phyloP scores from a whole-genome alignment of 2,329 filamentous ascomycete genomes.

The Raffaelea ambrosiae region DNA sequence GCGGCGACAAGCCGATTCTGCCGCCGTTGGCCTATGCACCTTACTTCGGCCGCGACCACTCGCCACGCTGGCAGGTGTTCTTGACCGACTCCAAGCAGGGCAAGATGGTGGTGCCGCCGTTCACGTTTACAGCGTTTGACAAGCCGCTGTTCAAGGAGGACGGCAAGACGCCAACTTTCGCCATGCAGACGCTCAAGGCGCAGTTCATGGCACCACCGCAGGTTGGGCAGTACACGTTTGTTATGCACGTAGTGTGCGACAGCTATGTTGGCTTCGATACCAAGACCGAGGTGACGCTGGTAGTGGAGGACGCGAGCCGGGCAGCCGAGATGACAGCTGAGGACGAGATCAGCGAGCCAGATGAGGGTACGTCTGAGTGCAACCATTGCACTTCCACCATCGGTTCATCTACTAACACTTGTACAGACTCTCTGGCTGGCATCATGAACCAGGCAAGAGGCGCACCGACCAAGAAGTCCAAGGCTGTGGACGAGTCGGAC shows the following conservation, averaged over 20 bases:
- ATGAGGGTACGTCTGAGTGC: slow-evolving; percentile 66
- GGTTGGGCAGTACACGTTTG: slow-evolving; percentile 86
- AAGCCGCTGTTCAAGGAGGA: slow-evolving; percentile 73
- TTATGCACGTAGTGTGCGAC: slow-evolving; percentile 89
- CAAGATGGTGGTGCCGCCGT: slow-evolving; percentile 93
- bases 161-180: slow-evolving; percentile 75
- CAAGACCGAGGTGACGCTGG: slow-evolving; percentile 80
- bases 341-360: slow-evolving; percentile 95
- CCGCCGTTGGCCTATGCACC: slow-evolving; percentile 86
- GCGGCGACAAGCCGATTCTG: slow-evolving; percentile 57
- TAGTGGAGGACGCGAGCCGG: slow-evolving; percentile 83
- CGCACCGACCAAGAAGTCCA: slow-evolving; percentile 45
- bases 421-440: slow-evolving; percentile 75
- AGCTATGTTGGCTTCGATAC: slow-evolving; percentile 92
- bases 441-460: slow-evolving; percentile 85
- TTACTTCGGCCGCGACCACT: slow-evolving; percentile 81
- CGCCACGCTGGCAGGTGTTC: slow-evolving; percentile 90
- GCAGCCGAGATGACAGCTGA: slow-evolving; percentile 72
- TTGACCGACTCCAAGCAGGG: slow-evolving; percentile 88
- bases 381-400: slow-evolving; percentile 9
- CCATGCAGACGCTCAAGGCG: slow-evolving; percentile 93
- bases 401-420: slow-evolving; percentile 10
- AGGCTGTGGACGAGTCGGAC: slow-evolving; percentile 46
- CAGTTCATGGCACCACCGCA: slow-evolving; percentile 94
- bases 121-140: slow-evolving; percentile 90